Base-by-base conservation (phyloP, 495 filamentous ascomycete genomes). In the Tuber borchii region DNA sequence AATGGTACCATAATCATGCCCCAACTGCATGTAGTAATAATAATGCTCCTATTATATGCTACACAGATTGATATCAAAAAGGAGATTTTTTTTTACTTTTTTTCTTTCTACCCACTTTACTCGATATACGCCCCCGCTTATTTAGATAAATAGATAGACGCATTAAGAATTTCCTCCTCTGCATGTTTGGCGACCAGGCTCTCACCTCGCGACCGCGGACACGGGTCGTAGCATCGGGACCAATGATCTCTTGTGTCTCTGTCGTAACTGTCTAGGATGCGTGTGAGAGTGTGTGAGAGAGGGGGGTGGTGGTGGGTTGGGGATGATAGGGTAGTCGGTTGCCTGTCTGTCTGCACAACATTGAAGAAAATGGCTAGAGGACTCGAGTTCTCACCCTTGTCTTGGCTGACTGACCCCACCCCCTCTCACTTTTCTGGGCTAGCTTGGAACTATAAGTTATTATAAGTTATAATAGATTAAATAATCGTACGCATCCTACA, bases 141-240 rank as follows among this genome's bases (percentile, higher is more conserved):
- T 79, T 79, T 61, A 79, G n/a, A 65, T 31, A 31, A n/a, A 56
- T 14, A 65, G 56, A 65, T 31, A 56, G 44, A 79, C 78, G 73
- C 76, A 79, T 79, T 71, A 79, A 79, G 73, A 65, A 65, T 65
- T 65, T 65, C 56, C 56, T 75, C 78, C 26, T 73, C 74, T 79
- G 76, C 78, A 79, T 79, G 73, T 72, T 72, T 79, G 70, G 70
- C 39, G 73, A 79, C 76, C 78, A 79, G 78, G 78, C 78, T 79
- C 76, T 72, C 73, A 79, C 74, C 76, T 79, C 78, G 48, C 76
- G 78, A 79, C 78, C 78, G 78, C 78, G 76, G 76, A 79, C 76
- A 79, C 78, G 78, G 78, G 73, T 79, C 76, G 76, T 73, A 73
- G 73, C 78, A 79, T 79, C 73, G 78, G 76, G 77, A 79, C 78